Percentiles rank a stretch among this genome's conserved stretches.
Evolutionary conservation across 23 red algal species (phyloP).

Genomic region (Cyanidioschyzon merolae): DNA sequence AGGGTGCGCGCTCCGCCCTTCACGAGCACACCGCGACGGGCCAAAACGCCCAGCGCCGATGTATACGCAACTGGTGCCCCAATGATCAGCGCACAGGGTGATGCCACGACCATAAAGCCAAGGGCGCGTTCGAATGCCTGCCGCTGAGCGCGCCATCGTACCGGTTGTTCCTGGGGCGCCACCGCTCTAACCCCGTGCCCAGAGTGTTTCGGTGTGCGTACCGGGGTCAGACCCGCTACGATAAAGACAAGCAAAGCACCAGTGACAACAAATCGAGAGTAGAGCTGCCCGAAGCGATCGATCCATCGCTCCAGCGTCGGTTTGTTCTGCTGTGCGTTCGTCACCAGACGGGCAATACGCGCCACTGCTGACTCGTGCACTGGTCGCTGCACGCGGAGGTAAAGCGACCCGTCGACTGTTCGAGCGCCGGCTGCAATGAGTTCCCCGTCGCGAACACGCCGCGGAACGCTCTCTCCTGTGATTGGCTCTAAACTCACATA

Average conservation of each 20-base stretch:
- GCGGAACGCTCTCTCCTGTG: conserved; percentile 56
- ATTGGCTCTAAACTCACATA: conserved; percentile 57
- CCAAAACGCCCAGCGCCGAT: conserved; percentile 43
- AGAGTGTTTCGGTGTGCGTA: conserved; percentile 3
- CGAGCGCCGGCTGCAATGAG: conserved; percentile 41
- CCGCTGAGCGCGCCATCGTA: neutral
- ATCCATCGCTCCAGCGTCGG: conserved; percentile 53
- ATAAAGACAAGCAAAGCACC: conserved; percentile 31
- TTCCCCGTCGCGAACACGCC: conserved; percentile 26
- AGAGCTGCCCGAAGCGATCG: conserved; percentile 68
- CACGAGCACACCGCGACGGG: conserved; percentile 69
- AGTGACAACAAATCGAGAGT: conserved; percentile 34
- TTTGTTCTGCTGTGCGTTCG: conserved; percentile 56
- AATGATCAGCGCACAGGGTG: conserved; percentile 80
- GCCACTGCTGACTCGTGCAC: conserved; percentile 53
- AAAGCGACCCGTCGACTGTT: conserved; percentile 46
- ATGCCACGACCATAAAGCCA: conserved; percentile 57
- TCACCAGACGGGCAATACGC: conserved; percentile 58
- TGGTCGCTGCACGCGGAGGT: conserved; percentile 36
- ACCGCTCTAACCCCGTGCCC: neutral
- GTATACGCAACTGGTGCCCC: conserved; percentile 81
- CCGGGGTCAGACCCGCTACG: conserved; percentile 25
- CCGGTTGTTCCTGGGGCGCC: neutral
- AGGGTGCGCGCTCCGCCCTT: conserved; percentile 66
- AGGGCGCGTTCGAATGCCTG: conserved; percentile 35